Evolutionary conservation across 2,329 filamentous ascomycete genomes (phyloP).

Genomic region (Aureobasidium sp.): DNA sequence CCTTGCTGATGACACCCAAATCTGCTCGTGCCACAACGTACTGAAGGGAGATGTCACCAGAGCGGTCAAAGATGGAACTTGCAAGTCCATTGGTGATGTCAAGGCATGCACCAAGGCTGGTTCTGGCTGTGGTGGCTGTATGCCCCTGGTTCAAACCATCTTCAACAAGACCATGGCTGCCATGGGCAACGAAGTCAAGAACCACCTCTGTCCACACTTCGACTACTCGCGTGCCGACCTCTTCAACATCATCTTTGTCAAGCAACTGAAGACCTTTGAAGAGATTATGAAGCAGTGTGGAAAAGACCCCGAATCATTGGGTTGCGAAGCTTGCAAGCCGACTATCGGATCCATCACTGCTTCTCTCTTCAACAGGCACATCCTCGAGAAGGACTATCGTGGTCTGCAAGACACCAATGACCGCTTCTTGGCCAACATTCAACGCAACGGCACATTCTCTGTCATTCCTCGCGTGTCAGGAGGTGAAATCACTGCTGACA

Average conservation of each 20-base stretch:
- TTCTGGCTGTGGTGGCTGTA: constrained; percentile 82
- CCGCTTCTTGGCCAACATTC: constrained; percentile 79
- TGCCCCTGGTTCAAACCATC: constrained; percentile 81
- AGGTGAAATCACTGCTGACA: constrained; percentile 82
- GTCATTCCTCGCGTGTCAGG: constrained; percentile 76
- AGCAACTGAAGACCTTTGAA: constrained; percentile 62
- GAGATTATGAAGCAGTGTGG: constrained; percentile 75
- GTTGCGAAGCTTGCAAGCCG: constrained; percentile 84
- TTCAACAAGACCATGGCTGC: constrained; percentile 83
- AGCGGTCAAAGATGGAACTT: constrained; percentile 66
- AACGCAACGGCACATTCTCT: constrained; percentile 84
- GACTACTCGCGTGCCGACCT: constrained; percentile 75
- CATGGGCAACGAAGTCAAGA: constrained; percentile 81
- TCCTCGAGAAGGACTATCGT: constrained; percentile 63
- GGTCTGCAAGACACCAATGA: constrained; percentile 90
- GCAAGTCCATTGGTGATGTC: constrained; percentile 73
- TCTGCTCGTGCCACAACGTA: constrained; percentile 91
- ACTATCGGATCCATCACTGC: constrained; percentile 73
- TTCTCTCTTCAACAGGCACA: constrained; percentile 74
- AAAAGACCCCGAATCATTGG: constrained; percentile 62
- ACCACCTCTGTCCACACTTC: constrained; percentile 80
- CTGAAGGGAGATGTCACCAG: constrained; percentile 72
- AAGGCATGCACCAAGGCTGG: constrained; percentile 90
- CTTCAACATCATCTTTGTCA: constrained; percentile 83
- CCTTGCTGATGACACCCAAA: constrained; percentile 75